phyloP scores from a whole-genome alignment of 495 filamentous ascomycete genomes.

The Aspergillus ostianus region DNA sequence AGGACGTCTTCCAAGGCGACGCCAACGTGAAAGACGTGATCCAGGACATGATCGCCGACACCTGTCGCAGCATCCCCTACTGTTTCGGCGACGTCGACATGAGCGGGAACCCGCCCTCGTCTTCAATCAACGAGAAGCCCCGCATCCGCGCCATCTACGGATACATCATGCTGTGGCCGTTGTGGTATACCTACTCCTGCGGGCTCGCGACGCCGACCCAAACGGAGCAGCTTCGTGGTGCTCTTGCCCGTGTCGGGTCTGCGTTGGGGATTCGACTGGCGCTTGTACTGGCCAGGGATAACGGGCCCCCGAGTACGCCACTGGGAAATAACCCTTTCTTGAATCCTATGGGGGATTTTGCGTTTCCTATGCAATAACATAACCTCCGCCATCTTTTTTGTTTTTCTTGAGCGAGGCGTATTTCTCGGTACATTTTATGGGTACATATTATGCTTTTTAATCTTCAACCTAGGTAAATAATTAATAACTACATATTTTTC shows the following conservation, averaged over 20 bases:
- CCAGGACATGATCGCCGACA: constrained; percentile 40
- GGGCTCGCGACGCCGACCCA: constrained; percentile 37
- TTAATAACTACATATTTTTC: too few species aligned
- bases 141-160: constrained; percentile 34
- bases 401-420: not conserved
- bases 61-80: constrained; percentile 44
- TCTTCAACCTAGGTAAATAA: too few species aligned
- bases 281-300: constrained; percentile 33
- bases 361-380: not conserved
- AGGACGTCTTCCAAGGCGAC: constrained; percentile 16
- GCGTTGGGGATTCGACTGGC: constrained; percentile 41
- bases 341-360: not conserved
- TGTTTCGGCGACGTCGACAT: constrained; percentile 38
- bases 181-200: constrained; percentile 42
- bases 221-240: constrained; percentile 27
- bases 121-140: constrained; percentile 10
- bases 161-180: constrained; percentile 42
- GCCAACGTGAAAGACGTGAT: constrained; percentile 16
- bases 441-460: not conserved
- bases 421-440: too few species aligned
- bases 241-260: constrained; percentile 31
- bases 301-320: not conserved
- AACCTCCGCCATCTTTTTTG: too few species aligned
- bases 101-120: constrained; percentile 27
- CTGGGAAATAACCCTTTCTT: not conserved